Conservation (phyloP, 371 early-diverging fungal species). For the Rhizopus stolonifer region DNA sequence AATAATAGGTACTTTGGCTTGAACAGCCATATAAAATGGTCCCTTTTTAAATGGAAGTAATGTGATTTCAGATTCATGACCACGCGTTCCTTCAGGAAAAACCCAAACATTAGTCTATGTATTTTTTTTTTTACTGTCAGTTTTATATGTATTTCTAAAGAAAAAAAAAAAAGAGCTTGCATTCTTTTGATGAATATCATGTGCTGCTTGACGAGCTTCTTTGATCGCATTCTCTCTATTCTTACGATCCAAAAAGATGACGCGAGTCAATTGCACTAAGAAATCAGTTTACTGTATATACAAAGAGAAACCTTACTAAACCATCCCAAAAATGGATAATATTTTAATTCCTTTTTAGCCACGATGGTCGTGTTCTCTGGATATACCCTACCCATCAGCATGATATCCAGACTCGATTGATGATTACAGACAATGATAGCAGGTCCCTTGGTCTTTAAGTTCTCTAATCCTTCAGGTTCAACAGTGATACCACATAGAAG, state of each 20-base stretch:
- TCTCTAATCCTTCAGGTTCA: slow-evolving; percentile 62
- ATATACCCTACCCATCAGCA: slow-evolving; percentile 70
- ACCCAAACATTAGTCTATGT: slow-evolving; percentile 81
- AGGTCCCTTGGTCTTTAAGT: slow-evolving; percentile 49
- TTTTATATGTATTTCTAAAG: slow-evolving; percentile 69
- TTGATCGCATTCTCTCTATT: slow-evolving; percentile 80
- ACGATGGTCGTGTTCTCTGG: slow-evolving; percentile 74
- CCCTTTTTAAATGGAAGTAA: slow-evolving; percentile 93
- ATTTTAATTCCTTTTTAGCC: slow-evolving; percentile 81
- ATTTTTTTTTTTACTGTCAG: slow-evolving; percentile 85
- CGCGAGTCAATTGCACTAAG: slow-evolving; percentile 71
- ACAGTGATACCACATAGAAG: slow-evolving; percentile 57
- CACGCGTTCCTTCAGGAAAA: slow-evolving; percentile 95
- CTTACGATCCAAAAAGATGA: slow-evolving; percentile 87
- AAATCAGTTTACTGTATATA: background rate
- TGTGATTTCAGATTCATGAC: slow-evolving; percentile 65
- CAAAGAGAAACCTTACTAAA: slow-evolving; percentile 63
- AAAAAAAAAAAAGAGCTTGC: slow-evolving; percentile 35
- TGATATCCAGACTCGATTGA: slow-evolving; percentile 81
- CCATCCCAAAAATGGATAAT: slow-evolving; percentile 84
- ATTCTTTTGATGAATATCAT: slow-evolving; percentile 71
- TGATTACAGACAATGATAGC: slow-evolving; percentile 83
- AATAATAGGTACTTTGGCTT: slow-evolving; percentile 85
- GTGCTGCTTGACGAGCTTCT: slow-evolving; percentile 75
- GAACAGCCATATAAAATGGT: slow-evolving; percentile 89